Evolutionary conservation across 192 early-diverging fungal genomes (phyloP).

Genomic region (Coemansia sp.): DNA sequence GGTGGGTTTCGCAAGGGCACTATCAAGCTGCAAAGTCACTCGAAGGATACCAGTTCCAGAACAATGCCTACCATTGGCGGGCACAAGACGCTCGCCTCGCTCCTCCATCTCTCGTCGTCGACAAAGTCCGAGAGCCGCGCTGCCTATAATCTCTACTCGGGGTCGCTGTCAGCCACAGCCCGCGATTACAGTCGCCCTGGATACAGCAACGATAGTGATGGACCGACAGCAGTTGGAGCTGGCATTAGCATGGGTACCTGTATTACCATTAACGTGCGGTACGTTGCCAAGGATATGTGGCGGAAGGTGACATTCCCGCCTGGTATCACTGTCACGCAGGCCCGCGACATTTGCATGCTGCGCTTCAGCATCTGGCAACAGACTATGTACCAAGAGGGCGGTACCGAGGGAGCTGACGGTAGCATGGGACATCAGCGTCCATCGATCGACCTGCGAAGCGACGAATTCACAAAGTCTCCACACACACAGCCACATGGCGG

Average conservation of each 20-base stretch:
- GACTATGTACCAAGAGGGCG: conserved; percentile 21
- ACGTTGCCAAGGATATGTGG: conserved; percentile 51
- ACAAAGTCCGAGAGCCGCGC: conserved; percentile 39
- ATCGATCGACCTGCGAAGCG: conserved; percentile 6
- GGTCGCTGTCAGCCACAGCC: conserved; percentile 27
- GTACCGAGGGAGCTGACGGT: background rate
- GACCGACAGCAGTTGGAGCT: background rate
- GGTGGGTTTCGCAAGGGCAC: conserved; percentile 23
- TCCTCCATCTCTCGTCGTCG: conserved; percentile 37
- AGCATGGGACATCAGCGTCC: background rate
- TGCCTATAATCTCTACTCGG: conserved; percentile 46
- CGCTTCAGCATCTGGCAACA: conserved; percentile 59
- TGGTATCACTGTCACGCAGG: conserved; percentile 56
- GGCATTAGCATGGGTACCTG: conserved; percentile 38
- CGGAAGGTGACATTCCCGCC: conserved; percentile 53
- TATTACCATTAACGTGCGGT: conserved; percentile 44
- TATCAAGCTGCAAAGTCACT: conserved; percentile 13
- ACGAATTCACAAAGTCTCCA: background rate
- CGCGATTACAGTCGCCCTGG: conserved; percentile 5
- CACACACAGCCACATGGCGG: conserved; percentile 1
- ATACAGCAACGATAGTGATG: background rate
- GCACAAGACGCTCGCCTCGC: conserved; percentile 48
- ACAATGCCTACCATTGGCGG: conserved; percentile 52
- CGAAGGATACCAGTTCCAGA: conserved; percentile 15
- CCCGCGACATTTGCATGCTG: conserved; percentile 57